Percentiles rank a stretch among this genome's conserved stretches.
These are phyloP conservation scores for Lindgomyces ingoldianus DNA, from an alignment of 495 filamentous ascomycete species.

Conservation along the genomic window DNA sequence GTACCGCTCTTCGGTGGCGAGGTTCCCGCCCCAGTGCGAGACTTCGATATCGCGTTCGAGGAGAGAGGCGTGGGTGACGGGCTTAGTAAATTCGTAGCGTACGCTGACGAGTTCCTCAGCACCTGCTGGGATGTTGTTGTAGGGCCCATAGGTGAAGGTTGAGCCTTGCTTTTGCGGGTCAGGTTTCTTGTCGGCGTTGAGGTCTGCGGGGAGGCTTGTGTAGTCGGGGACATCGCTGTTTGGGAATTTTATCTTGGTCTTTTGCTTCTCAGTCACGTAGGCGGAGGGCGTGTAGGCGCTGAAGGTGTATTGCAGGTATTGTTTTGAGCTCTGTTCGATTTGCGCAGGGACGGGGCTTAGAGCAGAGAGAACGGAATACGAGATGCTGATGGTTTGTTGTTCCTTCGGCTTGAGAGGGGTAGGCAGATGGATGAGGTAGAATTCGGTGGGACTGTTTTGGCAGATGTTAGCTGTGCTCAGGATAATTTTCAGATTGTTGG, in stretches of 20 bases:
- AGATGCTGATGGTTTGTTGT: constrained; percentile 84
- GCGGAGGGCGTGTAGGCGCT: constrained; percentile 78
- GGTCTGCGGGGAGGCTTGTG: constrained; percentile 65
- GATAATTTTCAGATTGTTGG: neutral
- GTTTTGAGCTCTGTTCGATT: constrained; percentile 77
- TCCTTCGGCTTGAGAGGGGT: constrained; percentile 69
- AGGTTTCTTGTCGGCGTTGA: constrained; percentile 56
- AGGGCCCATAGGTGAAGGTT: constrained; percentile 91
- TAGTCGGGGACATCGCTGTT: constrained; percentile 77
- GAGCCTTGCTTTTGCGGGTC: constrained; percentile 82
- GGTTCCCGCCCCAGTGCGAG: constrained; percentile 96
- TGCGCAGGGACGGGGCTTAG: constrained; percentile 75
- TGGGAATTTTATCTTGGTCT: constrained; percentile 93
- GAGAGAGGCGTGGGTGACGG: constrained; percentile 70
- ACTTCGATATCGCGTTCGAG: constrained; percentile 91
- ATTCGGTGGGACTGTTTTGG: constrained; percentile 68
- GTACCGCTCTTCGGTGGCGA: constrained; percentile 93
- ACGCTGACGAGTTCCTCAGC: constrained; percentile 70
- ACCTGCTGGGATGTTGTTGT: constrained; percentile 71
- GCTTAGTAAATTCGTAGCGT: constrained; percentile 95
- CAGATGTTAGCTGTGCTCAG: neutral
- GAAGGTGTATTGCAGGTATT: constrained; percentile 83
- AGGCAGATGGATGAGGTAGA: constrained; percentile 78
- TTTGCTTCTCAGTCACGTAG: constrained; percentile 86
- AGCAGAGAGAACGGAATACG: constrained; percentile 72